Evolutionary conservation across 495 filamentous ascomycete genomes (phyloP), one percentile per base, ranked within the genome.

Genomic region (Xylaria flabelliformis): DNA sequence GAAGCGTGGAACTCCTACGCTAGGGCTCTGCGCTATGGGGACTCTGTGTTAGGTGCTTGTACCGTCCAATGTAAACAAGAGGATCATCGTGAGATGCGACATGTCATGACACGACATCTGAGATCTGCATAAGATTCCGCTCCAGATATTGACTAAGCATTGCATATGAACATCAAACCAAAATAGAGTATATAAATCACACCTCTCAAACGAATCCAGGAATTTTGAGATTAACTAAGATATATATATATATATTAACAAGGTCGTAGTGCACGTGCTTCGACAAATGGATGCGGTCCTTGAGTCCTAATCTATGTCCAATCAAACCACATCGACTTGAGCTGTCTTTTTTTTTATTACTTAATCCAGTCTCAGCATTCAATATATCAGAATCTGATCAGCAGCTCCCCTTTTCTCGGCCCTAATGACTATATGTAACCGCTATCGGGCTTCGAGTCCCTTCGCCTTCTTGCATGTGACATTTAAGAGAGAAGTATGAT

Each of bases 1-100:
- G 46, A 66, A n/a, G 46, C 46, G 64, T 32, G 9, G n/a, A 53
- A 19, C 9, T 4, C 32, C 66, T 26, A 41, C 46, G 15, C 34
- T 44, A 48, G 17, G 24, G 26, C 2, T 53, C 53, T 29, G 15
- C 53, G 17, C 12, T 17, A 56, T 56, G 53, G 53, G 13, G 53
- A 56, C 26, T 56, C 26, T 56, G 53, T 56, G 7, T 56, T 32
- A 32, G 12, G 36, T 55, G 39, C 41, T 17, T 46, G 39, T 46
- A 21, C 17, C 26, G 34, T 56, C 55, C 39, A 34, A 63, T 58
- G 41, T 58, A 8, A 58, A 58, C 36, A 55, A 42, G 24, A 58
- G n/a, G 69, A 71, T 71, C 61, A 34, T 26, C 69, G 21, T 44
- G 21, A 21, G 4, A 46, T 65, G 69, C 61, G 26, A 71, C 69